phyloP scores from a whole-genome alignment of 805 yeast genomes.

The Pichia membranifaciens region DNA sequence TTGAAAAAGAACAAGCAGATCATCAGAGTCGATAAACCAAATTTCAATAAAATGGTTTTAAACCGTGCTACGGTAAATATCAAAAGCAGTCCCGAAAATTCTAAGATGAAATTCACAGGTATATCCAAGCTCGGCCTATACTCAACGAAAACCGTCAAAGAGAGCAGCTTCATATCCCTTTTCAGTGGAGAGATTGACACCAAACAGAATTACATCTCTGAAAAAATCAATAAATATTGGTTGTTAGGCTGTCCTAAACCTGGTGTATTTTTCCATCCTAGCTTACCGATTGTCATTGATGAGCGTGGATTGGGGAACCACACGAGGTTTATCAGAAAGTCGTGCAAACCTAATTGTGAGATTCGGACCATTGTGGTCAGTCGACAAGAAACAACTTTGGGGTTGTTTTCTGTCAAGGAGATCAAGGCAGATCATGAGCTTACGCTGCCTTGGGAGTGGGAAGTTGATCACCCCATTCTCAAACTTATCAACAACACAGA shows the following conservation, averaged over 20 bases:
- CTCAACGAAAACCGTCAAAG: conserved; percentile 34
- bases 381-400: conserved; percentile 38
- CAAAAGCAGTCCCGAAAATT: conserved; percentile 52
- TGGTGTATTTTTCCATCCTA: conserved; percentile 49
- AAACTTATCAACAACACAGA: conserved; percentile 40
- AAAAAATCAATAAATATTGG: conserved; percentile 71
- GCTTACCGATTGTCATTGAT: conserved; percentile 66
- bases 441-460: conserved; percentile 88
- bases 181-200: conserved; percentile 68
- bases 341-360: conserved; percentile 73
- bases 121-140: conserved; percentile 64
- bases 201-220: conserved; percentile 55
- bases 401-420: conserved; percentile 49
- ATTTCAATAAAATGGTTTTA: conserved; percentile 21
- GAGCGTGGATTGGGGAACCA: conserved; percentile 75
- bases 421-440: conserved; percentile 66
- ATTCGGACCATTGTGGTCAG: conserved; percentile 46
- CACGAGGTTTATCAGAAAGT: conserved; percentile 65
- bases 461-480: conserved; percentile 64
- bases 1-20: conserved; percentile 21
- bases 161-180: conserved; percentile 51
- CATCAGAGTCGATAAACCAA: conserved; percentile 19
- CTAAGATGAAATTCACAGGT: conserved; percentile 58
- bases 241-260: conserved; percentile 66
- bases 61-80: conserved; percentile 30